Percentiles rank a stretch among this genome's conserved stretches.
phyloP scores from a whole-genome alignment of 2,329 filamentous ascomycete genomes.

The Exophiala mesophila region DNA sequence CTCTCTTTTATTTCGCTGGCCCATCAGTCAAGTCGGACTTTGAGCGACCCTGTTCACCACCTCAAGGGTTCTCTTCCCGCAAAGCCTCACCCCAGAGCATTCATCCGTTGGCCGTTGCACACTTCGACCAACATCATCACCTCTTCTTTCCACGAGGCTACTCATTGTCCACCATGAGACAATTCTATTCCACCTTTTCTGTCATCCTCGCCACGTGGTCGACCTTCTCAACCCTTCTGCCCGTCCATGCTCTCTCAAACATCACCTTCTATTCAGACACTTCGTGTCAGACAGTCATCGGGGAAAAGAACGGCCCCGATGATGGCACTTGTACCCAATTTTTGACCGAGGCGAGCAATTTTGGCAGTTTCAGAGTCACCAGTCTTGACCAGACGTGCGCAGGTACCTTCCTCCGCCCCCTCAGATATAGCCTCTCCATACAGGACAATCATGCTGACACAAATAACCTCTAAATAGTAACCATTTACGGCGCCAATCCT shows the following conservation, averaged over 20 bases:
- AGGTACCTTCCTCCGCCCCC: constrained; percentile 6
- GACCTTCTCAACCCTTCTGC: background rate
- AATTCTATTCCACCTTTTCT: too few species aligned
- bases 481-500: constrained; percentile 11
- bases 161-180: too few species aligned
- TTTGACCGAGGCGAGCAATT: constrained; percentile 2
- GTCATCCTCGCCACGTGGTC: background rate
- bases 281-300: constrained; percentile 3
- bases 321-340: constrained; percentile 17
- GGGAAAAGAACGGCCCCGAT: constrained; percentile 10
- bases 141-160: too few species aligned
- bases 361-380: constrained; percentile 12
- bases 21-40: too few species aligned
- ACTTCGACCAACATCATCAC: too few species aligned
- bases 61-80: too few species aligned
- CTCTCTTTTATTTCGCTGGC: too few species aligned
- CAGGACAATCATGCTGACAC: too few species aligned
- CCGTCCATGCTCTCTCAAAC: constrained; percentile 10
- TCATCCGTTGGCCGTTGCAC: too few species aligned
- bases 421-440: too few species aligned
- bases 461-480: constrained; percentile 4
- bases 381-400: constrained; percentile 16
- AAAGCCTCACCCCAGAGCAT: too few species aligned
- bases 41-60: too few species aligned
- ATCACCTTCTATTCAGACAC: constrained; percentile 15